Evolutionary conservation across 176 grass and related monocot species (phyloP).

Genomic region (Olyra latifolia): DNA sequence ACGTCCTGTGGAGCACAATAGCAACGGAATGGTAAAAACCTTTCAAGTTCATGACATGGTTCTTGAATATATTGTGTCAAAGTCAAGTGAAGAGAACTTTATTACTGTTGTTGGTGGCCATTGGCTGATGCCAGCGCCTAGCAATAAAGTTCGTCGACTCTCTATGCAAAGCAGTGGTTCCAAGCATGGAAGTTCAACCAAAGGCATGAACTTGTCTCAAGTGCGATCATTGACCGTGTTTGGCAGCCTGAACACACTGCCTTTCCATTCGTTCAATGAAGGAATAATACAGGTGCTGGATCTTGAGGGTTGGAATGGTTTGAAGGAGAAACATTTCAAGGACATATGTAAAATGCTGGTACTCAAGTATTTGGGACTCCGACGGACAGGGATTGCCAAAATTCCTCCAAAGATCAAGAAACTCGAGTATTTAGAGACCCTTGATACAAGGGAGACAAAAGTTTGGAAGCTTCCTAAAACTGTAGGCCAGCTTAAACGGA

Average conservation of each 20-base stretch:
- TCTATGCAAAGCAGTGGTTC: constrained; percentile 22
- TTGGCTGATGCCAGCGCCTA: not conserved
- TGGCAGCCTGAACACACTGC: not conserved
- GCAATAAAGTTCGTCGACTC: constrained; percentile 21
- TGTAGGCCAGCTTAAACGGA: not conserved
- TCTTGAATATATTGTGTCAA: constrained; percentile 23
- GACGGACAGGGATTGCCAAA: not conserved
- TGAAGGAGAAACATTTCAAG: not conserved
- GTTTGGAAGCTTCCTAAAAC: not conserved
- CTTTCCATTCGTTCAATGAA: constrained; percentile 7
- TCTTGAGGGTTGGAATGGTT: constrained; percentile 19
- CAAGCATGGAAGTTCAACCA: constrained; percentile 2
- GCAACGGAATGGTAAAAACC: constrained; percentile 16
- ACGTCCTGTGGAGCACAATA: constrained; percentile 5
- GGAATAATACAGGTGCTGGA: constrained; percentile 17
- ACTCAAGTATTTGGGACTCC: constrained; percentile 15
- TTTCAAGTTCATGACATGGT: constrained; percentile 33
- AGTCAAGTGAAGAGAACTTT: constrained; percentile 23
- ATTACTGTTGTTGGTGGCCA: constrained; percentile 28
- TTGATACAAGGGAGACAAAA: not conserved
- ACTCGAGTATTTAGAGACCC: not conserved
- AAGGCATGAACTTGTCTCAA: constrained; percentile 25
- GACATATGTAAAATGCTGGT: constrained; percentile 32
- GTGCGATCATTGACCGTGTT: constrained; percentile 16
- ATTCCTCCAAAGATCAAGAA: not conserved